Base-by-base conservation (phyloP, 108 stramenopile species). In the Discostella pseudostelligera region DNA sequence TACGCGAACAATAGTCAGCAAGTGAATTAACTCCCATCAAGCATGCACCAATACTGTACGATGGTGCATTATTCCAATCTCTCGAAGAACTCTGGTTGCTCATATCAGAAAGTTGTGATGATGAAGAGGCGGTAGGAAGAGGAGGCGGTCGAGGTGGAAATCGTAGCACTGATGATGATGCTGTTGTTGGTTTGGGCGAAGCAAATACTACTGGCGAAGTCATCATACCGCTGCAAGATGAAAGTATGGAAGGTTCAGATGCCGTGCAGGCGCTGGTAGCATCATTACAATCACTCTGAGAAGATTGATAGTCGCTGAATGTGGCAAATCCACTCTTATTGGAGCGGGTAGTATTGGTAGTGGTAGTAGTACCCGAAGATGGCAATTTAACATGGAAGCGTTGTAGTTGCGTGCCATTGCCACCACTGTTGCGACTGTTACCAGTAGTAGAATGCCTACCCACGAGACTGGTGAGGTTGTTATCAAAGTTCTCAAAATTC, bases 401-500 rank as follows among this genome's bases (percentile, higher is more conserved):
- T 43, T 14, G 32, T 37, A 13, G n/a, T n/a, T n/a, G n/a, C n/a
- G n/a, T n/a, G n/a, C n/a, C n/a, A n/a, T n/a, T n/a, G n/a, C n/a
- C 28, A 20, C 65, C 21, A 19, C 39, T 22, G 25, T 45, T 14
- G 9, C 28, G 32, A 19, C 43, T 39, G 16, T 4, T 45, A 59
- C 44, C 37, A 39, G 24, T 32, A 35, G 24, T 48, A 20, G 25
- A 42, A 24, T 62, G 39, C 17, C 29, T 47, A 22, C 56, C 58
- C 11, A 13, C 37, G 21, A 50, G 43, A 20, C 24, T 25, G 62
- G 56, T 67, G 39, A 64, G 5, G 40, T 14, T 56, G 48, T 37
- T 43, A 58, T 43, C 24, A 43, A 49, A 70, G 55, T 62, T 42
- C 16, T 62, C 72, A 36, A 85, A 81, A 57, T 91, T 87, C 25